Evolutionary conservation across 192 early-diverging fungal genomes (phyloP), one percentile per base, ranked within the genome.

Genomic region (Umbelopsis sp.): DNA sequence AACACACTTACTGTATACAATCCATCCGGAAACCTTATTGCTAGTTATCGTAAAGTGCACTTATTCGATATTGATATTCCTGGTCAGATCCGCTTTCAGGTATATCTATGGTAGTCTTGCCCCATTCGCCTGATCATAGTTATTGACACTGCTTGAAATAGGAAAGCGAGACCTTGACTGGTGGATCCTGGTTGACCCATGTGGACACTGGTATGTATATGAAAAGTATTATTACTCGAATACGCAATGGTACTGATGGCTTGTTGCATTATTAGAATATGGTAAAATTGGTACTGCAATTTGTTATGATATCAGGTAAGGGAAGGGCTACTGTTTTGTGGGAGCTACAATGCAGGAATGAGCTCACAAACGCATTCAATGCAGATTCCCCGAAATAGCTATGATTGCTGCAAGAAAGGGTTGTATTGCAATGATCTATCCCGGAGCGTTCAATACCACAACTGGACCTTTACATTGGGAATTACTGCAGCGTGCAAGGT

Each of bases 401-500:
- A 96, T 92, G 91, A 86, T 97, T 79, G 96, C 96, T 38, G 92
- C 96, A 6, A 80, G 93, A 45, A 87, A 86, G 75, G 93, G 94
- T 0, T 96, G 94, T 71, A 76, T 97, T 24, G 91, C 88, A 20
- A 97, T 99, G 96, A 88, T 99, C 34, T 99, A 97, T 73, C 97
- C 96, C 3, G 97, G 95, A 2, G 96, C 96, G 0, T 98, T 98
- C 81, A 99, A 98, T 78, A 92, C 89, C 80, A 95, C 91, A 12
- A 99, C 97, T 2, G 97, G 97, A 21, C 96, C 96, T 1, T 67
- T 97, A 75, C 95, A 97, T 70, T 99, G 96, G 95, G 96, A 99
- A 76, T 81, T 97, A 34, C 70, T 97, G 59, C 85, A 91, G 75
- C 82, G 94, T 0, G 91, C 94, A 1, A 69, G 70, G 77, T 78